Evolutionary conservation across 2,329 filamentous ascomycete genomes (phyloP).

Genomic region (Alternaria dauci): DNA sequence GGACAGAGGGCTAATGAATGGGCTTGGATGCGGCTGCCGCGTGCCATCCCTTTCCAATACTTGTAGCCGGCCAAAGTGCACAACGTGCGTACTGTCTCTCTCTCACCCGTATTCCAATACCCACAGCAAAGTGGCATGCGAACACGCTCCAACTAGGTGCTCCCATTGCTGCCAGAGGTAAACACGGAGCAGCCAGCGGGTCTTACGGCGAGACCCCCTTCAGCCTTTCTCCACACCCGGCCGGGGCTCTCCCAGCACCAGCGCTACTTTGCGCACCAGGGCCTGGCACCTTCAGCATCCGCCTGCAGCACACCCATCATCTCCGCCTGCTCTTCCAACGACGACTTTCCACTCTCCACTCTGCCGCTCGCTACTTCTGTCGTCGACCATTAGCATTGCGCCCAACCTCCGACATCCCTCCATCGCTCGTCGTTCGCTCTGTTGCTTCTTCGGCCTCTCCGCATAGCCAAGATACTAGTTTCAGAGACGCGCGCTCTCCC

Average conservation of each 20-base stretch:
- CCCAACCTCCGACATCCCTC: background rate
- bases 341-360: conserved; percentile 4
- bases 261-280: conserved; percentile 20
- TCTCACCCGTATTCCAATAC: background rate
- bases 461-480: conserved; percentile 37
- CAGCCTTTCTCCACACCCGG: conserved; percentile 27
- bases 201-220: conserved; percentile 16
- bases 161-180: conserved; percentile 2
- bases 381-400: background rate
- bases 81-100: background rate
- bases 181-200: conserved; percentile 14
- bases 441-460: conserved; percentile 29
- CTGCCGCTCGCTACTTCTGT: conserved; percentile 11
- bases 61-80: background rate
- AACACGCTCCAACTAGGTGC: background rate
- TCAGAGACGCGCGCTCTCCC: conserved; percentile 33
- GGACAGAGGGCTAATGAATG: background rate
- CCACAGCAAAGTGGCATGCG: conserved; percentile 1
- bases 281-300: conserved; percentile 7
- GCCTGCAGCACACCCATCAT: conserved; percentile 2
- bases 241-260: conserved; percentile 14
- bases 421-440: background rate
- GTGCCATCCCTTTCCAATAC: background rate
- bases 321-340: background rate
- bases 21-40: background rate